Conservation (phyloP, 169 alveolate species). For the Cryptosporidium sp. region DNA sequence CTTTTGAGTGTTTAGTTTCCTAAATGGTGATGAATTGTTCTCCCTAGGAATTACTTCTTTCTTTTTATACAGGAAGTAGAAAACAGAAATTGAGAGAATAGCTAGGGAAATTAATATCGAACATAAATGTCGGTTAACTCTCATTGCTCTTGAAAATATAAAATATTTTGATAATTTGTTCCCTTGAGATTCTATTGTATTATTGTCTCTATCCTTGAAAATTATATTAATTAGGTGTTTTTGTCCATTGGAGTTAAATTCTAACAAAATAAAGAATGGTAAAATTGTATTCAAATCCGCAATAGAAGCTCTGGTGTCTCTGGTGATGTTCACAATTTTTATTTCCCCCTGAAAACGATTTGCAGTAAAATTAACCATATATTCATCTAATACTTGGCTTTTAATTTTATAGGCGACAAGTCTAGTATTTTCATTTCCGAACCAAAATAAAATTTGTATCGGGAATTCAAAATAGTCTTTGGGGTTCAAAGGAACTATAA, state of each 20-base stretch:
- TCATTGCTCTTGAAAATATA: not conserved
- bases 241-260: not conserved
- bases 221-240: slow-evolving; percentile 34
- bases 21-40: slow-evolving; percentile 41
- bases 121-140: not conserved
- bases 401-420: slow-evolving; percentile 22
- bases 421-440: slow-evolving; percentile 27
- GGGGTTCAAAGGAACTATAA: not conserved
- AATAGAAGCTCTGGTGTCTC: not conserved
- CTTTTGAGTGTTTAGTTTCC: slow-evolving; percentile 26
- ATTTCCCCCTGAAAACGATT: slow-evolving; percentile 18
- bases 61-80: not conserved
- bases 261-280: slow-evolving; percentile 20
- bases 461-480: slow-evolving; percentile 1
- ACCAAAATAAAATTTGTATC: slow-evolving; percentile 36
- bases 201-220: not conserved
- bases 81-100: not conserved
- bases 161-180: not conserved
- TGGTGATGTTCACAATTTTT: not conserved
- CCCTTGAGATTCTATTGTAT: not conserved
- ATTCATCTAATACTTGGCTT: slow-evolving; percentile 1
- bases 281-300: not conserved
- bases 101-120: not conserved
- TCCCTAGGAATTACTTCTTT: not conserved
- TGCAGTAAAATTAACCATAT: slow-evolving; percentile 12